Percentiles rank a stretch among this genome's conserved stretches.
Evolutionary conservation across 2,329 filamentous ascomycete genomes (phyloP).

Genomic region (Hyphodiscus sp.): DNA sequence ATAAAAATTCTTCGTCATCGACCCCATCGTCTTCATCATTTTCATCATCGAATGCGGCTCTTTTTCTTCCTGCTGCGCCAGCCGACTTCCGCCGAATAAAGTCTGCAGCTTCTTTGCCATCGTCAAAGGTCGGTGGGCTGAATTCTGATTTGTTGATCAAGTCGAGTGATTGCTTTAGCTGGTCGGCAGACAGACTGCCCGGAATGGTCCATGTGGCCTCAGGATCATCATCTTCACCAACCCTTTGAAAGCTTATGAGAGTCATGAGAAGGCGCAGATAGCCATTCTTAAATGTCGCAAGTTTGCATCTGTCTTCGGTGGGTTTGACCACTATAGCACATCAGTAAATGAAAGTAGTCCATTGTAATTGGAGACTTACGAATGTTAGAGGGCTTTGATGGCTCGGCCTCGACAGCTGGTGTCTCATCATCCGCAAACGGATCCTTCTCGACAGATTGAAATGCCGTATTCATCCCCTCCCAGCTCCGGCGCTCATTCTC

Average conservation of each 20-base stretch:
- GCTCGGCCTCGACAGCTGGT: constrained; percentile 25
- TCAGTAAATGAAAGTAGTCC: constrained; percentile 18
- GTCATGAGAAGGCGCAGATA: constrained; percentile 80
- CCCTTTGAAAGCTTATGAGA: constrained; percentile 62
- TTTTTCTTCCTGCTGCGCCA: constrained; percentile 42
- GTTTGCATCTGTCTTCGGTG: constrained; percentile 58
- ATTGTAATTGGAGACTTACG: constrained; percentile 37
- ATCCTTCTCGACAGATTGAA: constrained; percentile 39
- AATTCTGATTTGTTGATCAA: constrained; percentile 74
- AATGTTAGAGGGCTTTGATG: constrained; percentile 42
- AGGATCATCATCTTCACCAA: constrained; percentile 53
- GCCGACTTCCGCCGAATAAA: constrained; percentile 65
- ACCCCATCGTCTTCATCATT: constrained; percentile 52
- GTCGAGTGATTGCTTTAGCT: constrained; percentile 63
- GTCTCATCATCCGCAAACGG: constrained; percentile 31
- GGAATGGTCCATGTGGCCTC: constrained; percentile 78
- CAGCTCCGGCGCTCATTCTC: constrained; percentile 69
- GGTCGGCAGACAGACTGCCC: constrained; percentile 52
- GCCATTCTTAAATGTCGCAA: constrained; percentile 82
- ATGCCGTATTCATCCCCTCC: constrained; percentile 64
- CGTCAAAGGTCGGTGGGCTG: constrained; percentile 69
- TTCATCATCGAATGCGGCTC: constrained; percentile 64
- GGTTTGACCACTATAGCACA: constrained; percentile 31
- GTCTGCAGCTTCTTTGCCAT: constrained; percentile 62
- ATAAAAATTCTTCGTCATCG: constrained; percentile 50